phyloP scores from a whole-genome alignment of 2,329 filamentous ascomycete species.

The Verticillium albo-atrum region DNA sequence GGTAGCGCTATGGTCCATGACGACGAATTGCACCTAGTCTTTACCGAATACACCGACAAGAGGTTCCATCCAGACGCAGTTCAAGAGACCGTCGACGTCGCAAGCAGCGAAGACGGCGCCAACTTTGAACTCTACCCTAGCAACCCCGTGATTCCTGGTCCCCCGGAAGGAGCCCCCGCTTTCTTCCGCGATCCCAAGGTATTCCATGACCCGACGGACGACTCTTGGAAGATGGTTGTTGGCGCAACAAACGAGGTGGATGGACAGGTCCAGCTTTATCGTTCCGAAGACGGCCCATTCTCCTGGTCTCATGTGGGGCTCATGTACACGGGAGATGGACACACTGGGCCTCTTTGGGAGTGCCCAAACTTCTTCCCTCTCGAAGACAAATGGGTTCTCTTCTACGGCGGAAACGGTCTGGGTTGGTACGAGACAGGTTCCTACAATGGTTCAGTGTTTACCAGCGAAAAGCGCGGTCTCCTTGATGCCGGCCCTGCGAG shows the following conservation, averaged over 20 bases:
- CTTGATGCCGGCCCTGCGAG: constrained; percentile 19
- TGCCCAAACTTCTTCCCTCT: constrained; percentile 22
- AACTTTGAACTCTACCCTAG: constrained; percentile 12
- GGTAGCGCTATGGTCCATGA: constrained; percentile 16
- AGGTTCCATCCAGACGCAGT: constrained; percentile 15
- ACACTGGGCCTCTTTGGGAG: constrained; percentile 18
- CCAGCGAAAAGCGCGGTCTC: constrained; percentile 18
- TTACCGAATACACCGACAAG: constrained; percentile 17
- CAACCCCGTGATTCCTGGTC: constrained; percentile 13
- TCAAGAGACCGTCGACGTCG: constrained; percentile 15
- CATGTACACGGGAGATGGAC: constrained; percentile 18
- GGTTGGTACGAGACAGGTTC: constrained; percentile 18
- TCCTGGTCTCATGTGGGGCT: constrained; percentile 17
- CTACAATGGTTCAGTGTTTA: constrained; percentile 17
- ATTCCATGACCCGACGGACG: constrained; percentile 16
- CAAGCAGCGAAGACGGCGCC: constrained; percentile 16
- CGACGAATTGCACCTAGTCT: constrained; percentile 14
- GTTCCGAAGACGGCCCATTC: constrained; percentile 8
- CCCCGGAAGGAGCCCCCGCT: constrained; percentile 10
- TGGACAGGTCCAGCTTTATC: constrained; percentile 16
- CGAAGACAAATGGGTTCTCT: constrained; percentile 20
- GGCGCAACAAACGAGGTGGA: constrained; percentile 12
- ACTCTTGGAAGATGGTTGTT: constrained; percentile 17
- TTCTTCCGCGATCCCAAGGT: constrained; percentile 20
- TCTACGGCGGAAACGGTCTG: constrained; percentile 16